Percentiles rank a stretch among this genome's conserved stretches.
Conservation (phyloP, 768 basidiomycete genomes). For the Tulasnella sp. region DNA sequence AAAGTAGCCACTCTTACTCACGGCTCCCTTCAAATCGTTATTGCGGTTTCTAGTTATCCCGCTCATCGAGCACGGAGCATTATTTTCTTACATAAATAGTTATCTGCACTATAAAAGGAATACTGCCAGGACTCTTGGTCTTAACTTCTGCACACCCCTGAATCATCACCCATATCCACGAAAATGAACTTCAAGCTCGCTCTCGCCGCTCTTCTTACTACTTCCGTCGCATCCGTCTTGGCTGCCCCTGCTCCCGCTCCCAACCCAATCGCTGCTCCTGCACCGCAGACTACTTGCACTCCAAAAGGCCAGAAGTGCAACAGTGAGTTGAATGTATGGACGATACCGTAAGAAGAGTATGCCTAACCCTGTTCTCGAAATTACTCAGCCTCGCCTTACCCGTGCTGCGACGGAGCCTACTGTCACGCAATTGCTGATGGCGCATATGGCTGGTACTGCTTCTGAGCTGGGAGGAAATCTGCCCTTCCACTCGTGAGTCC, state of each 20-base stretch:
- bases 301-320: not conserved
- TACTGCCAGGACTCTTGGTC: not conserved
- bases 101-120: not conserved
- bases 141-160: not conserved
- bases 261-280: not conserved
- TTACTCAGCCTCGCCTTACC: not conserved
- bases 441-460: constrained; percentile 4
- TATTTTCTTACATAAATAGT: not conserved
- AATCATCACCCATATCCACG: not conserved
- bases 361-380: not conserved
- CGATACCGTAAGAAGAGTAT: not conserved
- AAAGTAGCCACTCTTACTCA: not conserved
- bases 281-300: not conserved
- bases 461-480: not conserved
- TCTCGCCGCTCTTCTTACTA: not conserved
- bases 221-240: not conserved
- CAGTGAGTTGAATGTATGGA: not conserved
- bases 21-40: not conserved
- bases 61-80: not conserved
- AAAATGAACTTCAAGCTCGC: not conserved
- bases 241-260: not conserved
- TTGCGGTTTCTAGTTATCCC: not conserved
- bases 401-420: not conserved
- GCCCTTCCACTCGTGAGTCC: no score
- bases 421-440: not conserved